Evolutionary conservation across 163 green algal genomes (phyloP).

Genomic region (Chloromonas sp.): DNA sequence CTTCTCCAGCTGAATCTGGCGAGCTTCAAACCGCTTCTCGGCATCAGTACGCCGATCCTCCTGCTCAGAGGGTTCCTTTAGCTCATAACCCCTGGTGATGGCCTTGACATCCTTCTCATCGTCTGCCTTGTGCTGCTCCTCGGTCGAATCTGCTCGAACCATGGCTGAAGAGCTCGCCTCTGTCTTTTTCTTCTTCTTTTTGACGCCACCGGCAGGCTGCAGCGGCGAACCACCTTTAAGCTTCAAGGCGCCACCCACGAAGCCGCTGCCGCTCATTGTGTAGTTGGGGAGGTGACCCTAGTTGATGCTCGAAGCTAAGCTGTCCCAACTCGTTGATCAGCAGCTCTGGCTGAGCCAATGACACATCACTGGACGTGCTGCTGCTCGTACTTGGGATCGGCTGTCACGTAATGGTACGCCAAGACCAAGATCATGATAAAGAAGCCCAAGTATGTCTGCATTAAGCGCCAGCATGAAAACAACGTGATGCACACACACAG

Average conservation of each 20-base stretch:
- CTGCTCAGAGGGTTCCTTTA: constrained; percentile 20
- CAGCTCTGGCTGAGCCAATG: too few relatives aligned
- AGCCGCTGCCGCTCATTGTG: constrained; percentile 35
- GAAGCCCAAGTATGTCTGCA: constrained; percentile 77
- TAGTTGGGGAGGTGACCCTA: too few relatives aligned
- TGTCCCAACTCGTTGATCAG: too few relatives aligned
- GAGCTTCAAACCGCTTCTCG: constrained; percentile 76
- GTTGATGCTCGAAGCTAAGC: too few relatives aligned
- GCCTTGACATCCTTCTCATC: not conserved
- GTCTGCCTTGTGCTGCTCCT: not conserved
- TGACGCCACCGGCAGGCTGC: constrained; percentile 46
- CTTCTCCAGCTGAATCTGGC: constrained; percentile 65
- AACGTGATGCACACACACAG: not conserved
- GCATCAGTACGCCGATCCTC: constrained; percentile 81
- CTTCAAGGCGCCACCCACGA: constrained; percentile 76
- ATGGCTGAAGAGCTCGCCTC: not conserved
- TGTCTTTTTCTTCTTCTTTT: constrained; percentile 75
- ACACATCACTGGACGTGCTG: constrained; percentile 10
- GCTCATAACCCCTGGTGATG: constrained; percentile 31
- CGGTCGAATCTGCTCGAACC: not conserved
- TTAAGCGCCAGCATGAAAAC: too few relatives aligned
- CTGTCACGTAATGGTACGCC: constrained; percentile 80
- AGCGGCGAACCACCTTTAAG: constrained; percentile 67
- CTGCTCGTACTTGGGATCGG: constrained; percentile 47
- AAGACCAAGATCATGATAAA: constrained; percentile 79